Base-by-base conservation (phyloP, 2,329 filamentous ascomycete genomes). In the Alternaria sp. region DNA sequence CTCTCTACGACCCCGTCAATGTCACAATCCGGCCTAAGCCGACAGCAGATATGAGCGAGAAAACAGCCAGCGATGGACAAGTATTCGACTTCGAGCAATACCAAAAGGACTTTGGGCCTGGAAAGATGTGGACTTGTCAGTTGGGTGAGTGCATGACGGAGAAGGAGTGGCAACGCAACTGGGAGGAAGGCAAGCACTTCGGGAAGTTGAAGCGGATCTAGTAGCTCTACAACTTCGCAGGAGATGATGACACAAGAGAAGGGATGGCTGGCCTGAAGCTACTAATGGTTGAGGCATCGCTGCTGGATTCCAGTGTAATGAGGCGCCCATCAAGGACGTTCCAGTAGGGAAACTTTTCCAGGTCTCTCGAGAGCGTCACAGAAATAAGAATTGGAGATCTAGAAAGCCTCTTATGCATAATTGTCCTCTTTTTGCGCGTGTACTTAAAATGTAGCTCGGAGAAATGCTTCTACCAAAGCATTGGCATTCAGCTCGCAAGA, bases 201-300 rank as follows among this genome's bases (percentile, higher is more conserved):
- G n/a, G 36, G 5, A 40, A 17, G 9, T 40, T 40, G n/a, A 17
- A 40, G 36, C 36, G 5, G 2, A 40, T 40, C 4, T 40, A 40
- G 32, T 8, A 40, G 32, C 32, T 40, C 4, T 2, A 17, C 3
- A 5, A 40, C 36, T 40, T 40, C 3, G 5, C 8, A 40, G 15
- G n/a, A 17, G n/a, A 40, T 40, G 2, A 40, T 40, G 36, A 1
- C n/a, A 17, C n/a, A 40, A 1, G 5, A 40, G 36, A 40, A 40
- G n/a, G 9, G 9, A 3, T 40, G 15, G 15, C 4, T 10, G 15
- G 32, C 1, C 0, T 1, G 4, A 5, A 3, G 7, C 2, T 36
- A 40, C 32, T 1, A 17, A 40, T 11, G 9, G 36, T 40, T 17
- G 5, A 40, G 3, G 9, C 36, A 40, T 17, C 9, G 36, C n/a